These are phyloP conservation scores for Styphnolobium japonicum DNA, from an alignment of 306 rosid genomes.

Conservation along the genomic window DNA sequence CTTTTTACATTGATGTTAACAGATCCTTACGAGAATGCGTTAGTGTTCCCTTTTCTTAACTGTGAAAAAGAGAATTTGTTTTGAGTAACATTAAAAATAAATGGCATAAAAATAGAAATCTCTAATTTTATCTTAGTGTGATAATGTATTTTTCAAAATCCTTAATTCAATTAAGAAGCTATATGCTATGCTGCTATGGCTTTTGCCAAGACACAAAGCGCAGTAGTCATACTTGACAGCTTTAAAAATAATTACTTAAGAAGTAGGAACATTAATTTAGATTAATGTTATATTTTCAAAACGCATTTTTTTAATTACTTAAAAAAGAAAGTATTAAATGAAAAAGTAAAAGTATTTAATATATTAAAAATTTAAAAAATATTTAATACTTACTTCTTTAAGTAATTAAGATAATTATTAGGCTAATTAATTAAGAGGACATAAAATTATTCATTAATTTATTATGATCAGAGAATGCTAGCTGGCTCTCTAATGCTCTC, in stretches of 20 bases:
- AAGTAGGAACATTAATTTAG: too few species aligned
- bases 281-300: too few species aligned
- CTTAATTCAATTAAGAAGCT: background rate
- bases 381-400: too few species aligned
- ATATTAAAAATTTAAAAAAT: too few species aligned
- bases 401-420: too few species aligned
- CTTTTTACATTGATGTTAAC: background rate
- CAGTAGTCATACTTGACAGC: background rate
- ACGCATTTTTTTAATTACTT: too few species aligned
- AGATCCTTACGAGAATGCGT: background rate
- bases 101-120: background rate
- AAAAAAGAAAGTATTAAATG: too few species aligned
- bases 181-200: background rate
- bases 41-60: background rate
- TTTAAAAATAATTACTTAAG: too few species aligned
- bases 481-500: background rate
- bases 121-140: background rate
- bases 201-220: background rate
- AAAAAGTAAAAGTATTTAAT: too few species aligned
- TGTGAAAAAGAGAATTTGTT: background rate
- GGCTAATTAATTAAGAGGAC: too few species aligned
- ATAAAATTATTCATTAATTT: too few species aligned
- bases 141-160: background rate
- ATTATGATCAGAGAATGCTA: background rate
- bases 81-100: background rate